Evolutionary conservation across 768 basidiomycete genomes (phyloP), one percentile per base, ranked within the genome.

Genomic region (Aureoboletus auriporus): DNA sequence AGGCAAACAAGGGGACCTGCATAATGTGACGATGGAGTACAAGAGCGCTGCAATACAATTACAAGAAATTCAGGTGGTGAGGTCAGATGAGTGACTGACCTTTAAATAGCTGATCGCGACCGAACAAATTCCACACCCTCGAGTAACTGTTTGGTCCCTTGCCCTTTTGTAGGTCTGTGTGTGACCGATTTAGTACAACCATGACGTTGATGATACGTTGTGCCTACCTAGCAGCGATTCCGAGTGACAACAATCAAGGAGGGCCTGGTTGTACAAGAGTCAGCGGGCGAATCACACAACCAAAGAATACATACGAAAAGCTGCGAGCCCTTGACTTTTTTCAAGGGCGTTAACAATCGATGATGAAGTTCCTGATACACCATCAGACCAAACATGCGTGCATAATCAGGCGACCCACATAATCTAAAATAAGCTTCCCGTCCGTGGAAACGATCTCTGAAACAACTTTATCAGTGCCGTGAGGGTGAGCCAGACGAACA

Each of bases 161-260:
- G n/a, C 26, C 26, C 31, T 16, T 42, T 9, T 44, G 36, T n/a
- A 56, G 39, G n/a, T 56, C 55, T 56, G n/a, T 10, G 3, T 4
- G 20, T 26, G 6, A 13, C n/a, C 4, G 9, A 26, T 14, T 13
- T 17, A 30, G 34, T 11, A 23, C 7, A n/a, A 4, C n/a, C 17
- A 40, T 3, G 10, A 31, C 6, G 33, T 0, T 13, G 9, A 34
- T 34, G 6, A 51, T 46, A 41, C 12, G 1, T 13, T 14, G 5
- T 10, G 33, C 33, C 14, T 42, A 67, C 64, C 58, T 26, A 65
- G 40, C 2, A 65, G 33, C 7, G 38, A 54, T 14, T 67, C 64
- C 0, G 64, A 67, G 13, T 67, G 64, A 14, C 65, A 67, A 7
- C 63, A 65, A n/a, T 65, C 33, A 33, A 33, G 14, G 5, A 33